phyloP scores from a whole-genome alignment of 495 filamentous ascomycete species.

The Aspergillus coremiiformis region DNA sequence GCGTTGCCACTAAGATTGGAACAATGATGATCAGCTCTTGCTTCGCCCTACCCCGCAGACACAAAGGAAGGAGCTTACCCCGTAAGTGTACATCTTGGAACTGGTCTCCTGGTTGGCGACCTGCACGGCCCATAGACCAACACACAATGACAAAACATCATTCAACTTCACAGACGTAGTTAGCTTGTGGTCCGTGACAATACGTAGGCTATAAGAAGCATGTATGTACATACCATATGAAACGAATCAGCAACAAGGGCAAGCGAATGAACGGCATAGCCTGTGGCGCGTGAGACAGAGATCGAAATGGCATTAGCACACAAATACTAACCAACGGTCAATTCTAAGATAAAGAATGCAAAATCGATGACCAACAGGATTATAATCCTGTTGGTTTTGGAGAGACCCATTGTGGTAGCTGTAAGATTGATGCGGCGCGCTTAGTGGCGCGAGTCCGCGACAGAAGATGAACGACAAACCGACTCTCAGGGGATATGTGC shows the following conservation, averaged over 20 bases:
- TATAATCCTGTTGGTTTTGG: constrained; percentile 85
- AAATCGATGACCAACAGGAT: constrained; percentile 88
- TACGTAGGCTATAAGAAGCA: neutral
- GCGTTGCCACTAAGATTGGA: constrained; percentile 68
- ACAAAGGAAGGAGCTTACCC: constrained; percentile 48
- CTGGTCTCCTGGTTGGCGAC: constrained; percentile 69
- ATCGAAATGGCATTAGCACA: neutral
- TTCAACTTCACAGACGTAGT: constrained; percentile 52
- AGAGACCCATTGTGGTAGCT: constrained; percentile 73
- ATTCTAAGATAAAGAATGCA: constrained; percentile 81
- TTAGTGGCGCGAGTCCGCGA: constrained; percentile 18
- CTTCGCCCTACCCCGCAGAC: neutral
- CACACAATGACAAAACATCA: constrained; percentile 87
- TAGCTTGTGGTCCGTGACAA: neutral
- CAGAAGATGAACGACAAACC: constrained; percentile 4
- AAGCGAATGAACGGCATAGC: constrained; percentile 80
- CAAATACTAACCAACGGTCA: constrained; percentile 58
- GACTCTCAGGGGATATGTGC: neutral
- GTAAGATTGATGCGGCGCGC: constrained; percentile 21
- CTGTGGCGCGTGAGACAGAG: constrained; percentile 26
- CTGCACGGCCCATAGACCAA: constrained; percentile 92
- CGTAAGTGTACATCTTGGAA: constrained; percentile 88
- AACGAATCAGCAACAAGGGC: constrained; percentile 95
- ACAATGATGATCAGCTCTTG: neutral
- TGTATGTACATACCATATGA: constrained; percentile 82